phyloP scores from a whole-genome alignment of 2,329 filamentous ascomycete species.

The Penicillium sp. region DNA sequence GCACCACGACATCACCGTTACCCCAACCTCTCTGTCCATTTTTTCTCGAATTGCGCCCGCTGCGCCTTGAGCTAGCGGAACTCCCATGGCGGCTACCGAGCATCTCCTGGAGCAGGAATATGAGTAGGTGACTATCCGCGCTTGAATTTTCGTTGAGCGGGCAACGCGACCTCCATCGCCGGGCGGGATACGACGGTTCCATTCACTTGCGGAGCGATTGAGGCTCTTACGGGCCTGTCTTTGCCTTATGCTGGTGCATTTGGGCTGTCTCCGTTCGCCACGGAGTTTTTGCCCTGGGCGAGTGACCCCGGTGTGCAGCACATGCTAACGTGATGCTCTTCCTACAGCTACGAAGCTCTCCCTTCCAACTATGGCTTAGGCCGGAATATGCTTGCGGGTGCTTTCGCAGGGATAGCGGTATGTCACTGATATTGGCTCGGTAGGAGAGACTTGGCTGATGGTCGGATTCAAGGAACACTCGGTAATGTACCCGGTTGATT shows the following conservation, averaged over 20 bases:
- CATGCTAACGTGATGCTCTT: conserved; percentile 23
- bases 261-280: background rate
- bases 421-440: conserved; percentile 32
- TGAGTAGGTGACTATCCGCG: conserved; percentile 40
- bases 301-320: conserved; percentile 4
- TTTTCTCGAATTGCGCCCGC: conserved; percentile 28
- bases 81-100: conserved; percentile 43
- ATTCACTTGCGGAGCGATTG: background rate
- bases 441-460: conserved; percentile 15
- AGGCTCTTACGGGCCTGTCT: background rate
- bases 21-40: conserved; percentile 13
- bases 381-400: conserved; percentile 94
- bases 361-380: conserved; percentile 90
- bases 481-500: conserved; percentile 98
- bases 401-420: conserved; percentile 95
- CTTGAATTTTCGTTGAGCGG: conserved; percentile 9
- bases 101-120: conserved; percentile 45
- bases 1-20: background rate
- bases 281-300: background rate
- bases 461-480: conserved; percentile 74
- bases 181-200: background rate
- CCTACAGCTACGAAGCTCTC: conserved; percentile 77
- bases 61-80: conserved; percentile 35
- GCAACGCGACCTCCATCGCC: background rate
- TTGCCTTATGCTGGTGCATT: background rate